Evolutionary conservation across 768 basidiomycete species (phyloP).

Genomic region (Strobilomyces echinocephalus): DNA sequence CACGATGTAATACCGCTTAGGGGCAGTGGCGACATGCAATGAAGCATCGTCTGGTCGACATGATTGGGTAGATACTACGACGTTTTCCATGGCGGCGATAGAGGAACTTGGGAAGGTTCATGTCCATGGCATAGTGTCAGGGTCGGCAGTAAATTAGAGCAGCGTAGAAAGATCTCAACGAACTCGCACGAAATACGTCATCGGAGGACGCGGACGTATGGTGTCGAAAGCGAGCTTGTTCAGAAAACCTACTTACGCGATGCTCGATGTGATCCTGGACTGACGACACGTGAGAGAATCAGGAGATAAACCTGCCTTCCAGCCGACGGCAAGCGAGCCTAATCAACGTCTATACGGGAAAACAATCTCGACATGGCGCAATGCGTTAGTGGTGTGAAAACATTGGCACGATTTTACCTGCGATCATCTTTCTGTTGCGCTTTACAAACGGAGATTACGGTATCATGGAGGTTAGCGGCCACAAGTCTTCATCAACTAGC

Average conservation of each 20-base stretch:
- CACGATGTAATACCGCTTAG: conserved; percentile 26
- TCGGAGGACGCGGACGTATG: conserved; percentile 7
- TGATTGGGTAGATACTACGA: neutral
- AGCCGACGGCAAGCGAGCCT: conserved; percentile 3
- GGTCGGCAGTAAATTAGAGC: conserved; percentile 20
- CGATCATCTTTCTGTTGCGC: conserved; percentile 14
- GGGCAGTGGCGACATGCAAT: conserved; percentile 22
- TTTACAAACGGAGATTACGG: conserved; percentile 33
- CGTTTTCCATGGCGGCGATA: conserved; percentile 26
- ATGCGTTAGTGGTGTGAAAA: conserved; percentile 3
- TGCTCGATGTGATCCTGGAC: conserved; percentile 5
- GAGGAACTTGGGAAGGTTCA: conserved; percentile 16
- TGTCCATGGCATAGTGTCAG: conserved; percentile 8
- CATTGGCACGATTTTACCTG: conserved; percentile 11
- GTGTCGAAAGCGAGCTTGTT: neutral
- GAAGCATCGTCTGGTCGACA: conserved; percentile 6
- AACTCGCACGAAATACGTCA: conserved; percentile 8
- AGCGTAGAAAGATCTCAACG: conserved; percentile 9
- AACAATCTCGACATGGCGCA: conserved; percentile 3
- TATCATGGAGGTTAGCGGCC: conserved; percentile 27
- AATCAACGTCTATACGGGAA: conserved; percentile 8
- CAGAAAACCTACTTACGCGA: conserved; percentile 3
- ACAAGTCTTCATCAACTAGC: conserved; percentile 18
- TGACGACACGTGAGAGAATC: conserved; percentile 2
- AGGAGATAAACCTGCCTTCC: conserved; percentile 1